A percentile compares a stretch with the other conserved stretches of the same genome.
phyloP scores from a whole-genome alignment of 768 basidiomycete species.

The Russula sp. region DNA sequence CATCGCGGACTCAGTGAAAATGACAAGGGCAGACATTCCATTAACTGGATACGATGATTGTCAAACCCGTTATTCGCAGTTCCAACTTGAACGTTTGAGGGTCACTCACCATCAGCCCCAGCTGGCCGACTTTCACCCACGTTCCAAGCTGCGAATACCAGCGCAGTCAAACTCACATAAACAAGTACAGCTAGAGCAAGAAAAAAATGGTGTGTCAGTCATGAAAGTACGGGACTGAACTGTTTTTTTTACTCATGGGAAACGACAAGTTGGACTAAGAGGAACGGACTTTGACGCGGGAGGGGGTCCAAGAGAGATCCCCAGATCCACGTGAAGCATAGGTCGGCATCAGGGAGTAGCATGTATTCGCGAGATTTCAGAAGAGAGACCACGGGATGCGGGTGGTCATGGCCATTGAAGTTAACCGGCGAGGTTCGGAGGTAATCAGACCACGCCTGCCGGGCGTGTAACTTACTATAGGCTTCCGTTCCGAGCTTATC shows the following conservation, averaged over 20 bases:
- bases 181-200: slow-evolving; percentile 35
- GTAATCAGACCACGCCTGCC: too few relatives aligned
- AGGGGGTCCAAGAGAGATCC: background rate
- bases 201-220: background rate
- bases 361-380: too few relatives aligned
- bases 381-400: too few relatives aligned
- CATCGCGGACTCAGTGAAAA: too few relatives aligned
- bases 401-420: too few relatives aligned
- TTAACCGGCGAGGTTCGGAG: too few relatives aligned
- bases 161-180: slow-evolving; percentile 29
- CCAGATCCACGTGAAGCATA: too few relatives aligned
- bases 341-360: too few relatives aligned
- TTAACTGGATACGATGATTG: background rate
- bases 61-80: too few relatives aligned
- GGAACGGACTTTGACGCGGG: slow-evolving; percentile 45
- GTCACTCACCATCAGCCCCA: background rate
- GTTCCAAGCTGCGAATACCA: slow-evolving; percentile 17
- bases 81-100: too few relatives aligned
- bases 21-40: background rate
- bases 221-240: background rate
- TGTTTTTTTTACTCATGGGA: slow-evolving; percentile 41
- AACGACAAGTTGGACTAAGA: slow-evolving; percentile 49
- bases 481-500: too few relatives aligned
- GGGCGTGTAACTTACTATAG: too few relatives aligned
- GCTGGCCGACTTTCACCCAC: slow-evolving; percentile 1